A percentile compares a stretch with the other conserved stretches of the same genome.
phyloP scores from a whole-genome alignment of 73 alveolate genomes.

The Symbiodinium natans region DNA sequence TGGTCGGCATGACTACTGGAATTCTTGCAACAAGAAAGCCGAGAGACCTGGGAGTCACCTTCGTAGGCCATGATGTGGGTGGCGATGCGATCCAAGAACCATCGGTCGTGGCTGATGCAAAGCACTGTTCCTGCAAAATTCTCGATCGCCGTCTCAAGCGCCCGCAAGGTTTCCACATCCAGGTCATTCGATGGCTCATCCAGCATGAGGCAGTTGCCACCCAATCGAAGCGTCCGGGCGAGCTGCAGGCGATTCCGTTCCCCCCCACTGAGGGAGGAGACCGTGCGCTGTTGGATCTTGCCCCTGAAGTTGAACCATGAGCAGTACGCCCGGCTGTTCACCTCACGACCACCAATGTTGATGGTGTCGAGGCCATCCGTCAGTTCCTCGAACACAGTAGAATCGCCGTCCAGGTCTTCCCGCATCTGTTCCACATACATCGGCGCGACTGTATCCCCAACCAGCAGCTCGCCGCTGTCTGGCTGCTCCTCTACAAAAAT shows the following conservation, averaged over 20 bases:
- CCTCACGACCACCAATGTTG: slow-evolving; percentile 59
- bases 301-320: slow-evolving; percentile 84
- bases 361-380: slow-evolving; percentile 70
- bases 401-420: slow-evolving; percentile 36
- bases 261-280: slow-evolving; percentile 99
- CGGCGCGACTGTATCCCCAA: slow-evolving; percentile 60
- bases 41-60: slow-evolving; percentile 95
- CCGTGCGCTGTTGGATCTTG: slow-evolving; percentile 76
- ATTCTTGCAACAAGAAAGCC: background rate
- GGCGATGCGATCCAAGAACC: slow-evolving; percentile 98
- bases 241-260: slow-evolving; percentile 98
- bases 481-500: slow-evolving; percentile 28
- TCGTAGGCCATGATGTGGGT: slow-evolving; percentile 99
- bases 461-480: slow-evolving; percentile 32
- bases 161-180: slow-evolving; percentile 85
- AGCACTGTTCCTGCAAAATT: slow-evolving; percentile 98
- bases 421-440: slow-evolving; percentile 92
- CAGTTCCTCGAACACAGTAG: slow-evolving; percentile 85
- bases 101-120: slow-evolving; percentile 99
- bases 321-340: slow-evolving; percentile 73
- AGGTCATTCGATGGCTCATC: slow-evolving; percentile 91
- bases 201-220: slow-evolving; percentile 79
- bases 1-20: too few relatives aligned
- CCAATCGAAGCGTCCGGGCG: slow-evolving; percentile 76
- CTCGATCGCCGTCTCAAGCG: slow-evolving; percentile 87